Conservation (phyloP, 1,284 basidiomycete species). For the Rhizoctonia solani region DNA sequence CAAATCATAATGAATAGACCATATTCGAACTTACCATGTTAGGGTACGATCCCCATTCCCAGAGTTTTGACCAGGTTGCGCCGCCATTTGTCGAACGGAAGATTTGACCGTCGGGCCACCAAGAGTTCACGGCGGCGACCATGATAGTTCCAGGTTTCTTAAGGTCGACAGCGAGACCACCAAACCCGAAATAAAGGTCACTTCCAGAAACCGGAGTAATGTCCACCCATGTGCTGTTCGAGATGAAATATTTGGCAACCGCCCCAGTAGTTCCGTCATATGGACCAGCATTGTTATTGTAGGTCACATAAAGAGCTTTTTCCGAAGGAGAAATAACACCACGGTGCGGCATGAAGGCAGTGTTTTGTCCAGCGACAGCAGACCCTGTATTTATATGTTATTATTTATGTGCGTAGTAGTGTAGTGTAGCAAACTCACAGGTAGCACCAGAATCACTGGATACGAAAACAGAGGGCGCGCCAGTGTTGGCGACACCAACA, state of each 20-base stretch:
- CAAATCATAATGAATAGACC: no score
- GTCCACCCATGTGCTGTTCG: slow-evolving; percentile 56
- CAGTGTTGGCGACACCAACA: slow-evolving; percentile 63
- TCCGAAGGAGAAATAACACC: slow-evolving; percentile 63
- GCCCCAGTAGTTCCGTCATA: slow-evolving; percentile 54
- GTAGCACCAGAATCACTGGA: slow-evolving; percentile 59
- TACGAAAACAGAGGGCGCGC: slow-evolving; percentile 59
- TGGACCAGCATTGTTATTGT: slow-evolving; percentile 55
- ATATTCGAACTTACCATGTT: slow-evolving; percentile 1
- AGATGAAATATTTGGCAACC: slow-evolving; percentile 52
- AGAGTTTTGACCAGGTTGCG: slow-evolving; percentile 59
- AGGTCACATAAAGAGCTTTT: slow-evolving; percentile 61
- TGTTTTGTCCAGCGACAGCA: slow-evolving; percentile 61
- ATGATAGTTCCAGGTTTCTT: slow-evolving; percentile 65
- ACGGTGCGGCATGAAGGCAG: slow-evolving; percentile 63
- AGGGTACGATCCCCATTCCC: slow-evolving; percentile 51
- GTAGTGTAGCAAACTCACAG: slow-evolving; percentile 48
- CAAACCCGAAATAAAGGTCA: slow-evolving; percentile 56
- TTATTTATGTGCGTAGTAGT: not conserved
- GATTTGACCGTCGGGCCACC: slow-evolving; percentile 68
- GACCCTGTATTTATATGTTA: slow-evolving; percentile 49
- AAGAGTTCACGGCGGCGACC: slow-evolving; percentile 66
- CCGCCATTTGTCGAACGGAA: slow-evolving; percentile 63
- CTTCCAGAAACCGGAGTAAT: slow-evolving; percentile 56
- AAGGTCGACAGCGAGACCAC: slow-evolving; percentile 62